These are phyloP conservation scores for Gamarada debralockiae DNA, from an alignment of 495 filamentous ascomycete species.

Conservation along the genomic window DNA sequence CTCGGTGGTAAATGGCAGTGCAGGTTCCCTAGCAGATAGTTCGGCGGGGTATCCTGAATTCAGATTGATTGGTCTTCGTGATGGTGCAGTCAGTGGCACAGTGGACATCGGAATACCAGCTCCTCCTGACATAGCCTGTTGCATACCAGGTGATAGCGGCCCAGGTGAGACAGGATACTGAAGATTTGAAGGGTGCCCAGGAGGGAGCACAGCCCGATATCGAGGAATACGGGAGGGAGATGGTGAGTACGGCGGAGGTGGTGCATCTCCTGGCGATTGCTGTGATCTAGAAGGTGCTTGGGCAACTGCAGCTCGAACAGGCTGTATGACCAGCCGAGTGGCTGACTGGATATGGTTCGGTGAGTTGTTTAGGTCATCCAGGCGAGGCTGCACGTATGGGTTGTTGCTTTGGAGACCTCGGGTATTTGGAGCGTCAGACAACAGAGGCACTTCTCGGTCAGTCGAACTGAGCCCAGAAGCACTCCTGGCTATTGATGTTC, in stretches of 20 bases:
- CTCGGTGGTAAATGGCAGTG: slow-evolving; percentile 8
- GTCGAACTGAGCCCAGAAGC: slow-evolving; percentile 5
- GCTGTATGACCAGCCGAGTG: neutral
- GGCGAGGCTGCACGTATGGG: slow-evolving; percentile 28
- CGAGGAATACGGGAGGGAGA: slow-evolving; percentile 15
- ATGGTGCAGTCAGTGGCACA: slow-evolving; percentile 27
- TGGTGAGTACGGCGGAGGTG: slow-evolving; percentile 30
- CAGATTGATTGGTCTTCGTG: slow-evolving; percentile 28
- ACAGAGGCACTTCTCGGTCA: slow-evolving; percentile 19
- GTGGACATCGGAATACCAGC: slow-evolving; percentile 45
- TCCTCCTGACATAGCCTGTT: slow-evolving; percentile 35
- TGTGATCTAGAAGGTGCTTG: neutral
- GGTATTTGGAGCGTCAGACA: slow-evolving; percentile 10
- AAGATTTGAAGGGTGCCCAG: slow-evolving; percentile 2
- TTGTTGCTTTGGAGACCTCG: slow-evolving; percentile 28
- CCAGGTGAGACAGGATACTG: slow-evolving; percentile 21
- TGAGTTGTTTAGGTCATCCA: slow-evolving; percentile 4
- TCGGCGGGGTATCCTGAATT: slow-evolving; percentile 25
- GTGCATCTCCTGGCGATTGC: slow-evolving; percentile 3
- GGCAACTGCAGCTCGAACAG: neutral
- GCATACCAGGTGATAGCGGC: slow-evolving; percentile 24
- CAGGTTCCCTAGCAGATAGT: slow-evolving; percentile 20
- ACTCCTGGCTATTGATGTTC: neutral
- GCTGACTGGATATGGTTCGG: slow-evolving; percentile 13
- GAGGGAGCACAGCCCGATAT: slow-evolving; percentile 25